Evolutionary conservation across 2,329 filamentous ascomycete species (phyloP), one percentile per base, ranked within the genome.

Genomic region (Alternaria sp.): DNA sequence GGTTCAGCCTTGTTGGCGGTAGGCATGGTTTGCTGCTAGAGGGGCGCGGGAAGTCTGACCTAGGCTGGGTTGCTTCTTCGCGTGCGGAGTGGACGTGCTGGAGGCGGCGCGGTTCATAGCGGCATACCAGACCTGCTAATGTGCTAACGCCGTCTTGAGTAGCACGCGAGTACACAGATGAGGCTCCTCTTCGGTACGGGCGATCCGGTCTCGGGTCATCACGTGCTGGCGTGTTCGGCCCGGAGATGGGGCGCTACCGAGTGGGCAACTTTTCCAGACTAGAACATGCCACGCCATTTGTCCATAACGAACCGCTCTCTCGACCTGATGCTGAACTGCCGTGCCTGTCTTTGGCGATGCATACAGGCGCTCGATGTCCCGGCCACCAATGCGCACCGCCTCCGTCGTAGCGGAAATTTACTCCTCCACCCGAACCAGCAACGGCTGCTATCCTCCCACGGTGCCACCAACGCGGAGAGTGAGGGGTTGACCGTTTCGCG

Each of bases 271-370:
- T 72, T 71, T 72, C 64, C 61, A 59, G 26, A 54, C 43, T 50
- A 59, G 59, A 52, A 57, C 40, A 46, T 56, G 57, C 51, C 60
- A 61, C 50, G 44, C 46, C 44, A 43, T 52, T 50, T 59, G 54
- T 55, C 65, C 54, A 65, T 47, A 57, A 62, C 66, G 17, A 60
- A 47, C 47, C 61, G 56, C 66, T 54, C n/a, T 11, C 64, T 62
- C 60, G 50, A 55, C 49, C 63, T 69, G 56, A 84, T 84, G 83
- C 77, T 83, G 62, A 80, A 80, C 54, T 84, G 82, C 67, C 79
- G 77, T 64, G 77, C 79, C 66, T 83, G 82, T 72, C 75, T 81
- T 54, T 74, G 78, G 72, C 81, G 81, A 76, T 79, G 77, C 67
- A 74, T 83, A 54, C 80, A 80, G 49, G 79, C 81, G 51, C 74